A percentile compares a stretch with the other conserved stretches of the same genome.
Conservation (phyloP, 1,139 yeast species). For the Lodderomyces jiufengensis region DNA sequence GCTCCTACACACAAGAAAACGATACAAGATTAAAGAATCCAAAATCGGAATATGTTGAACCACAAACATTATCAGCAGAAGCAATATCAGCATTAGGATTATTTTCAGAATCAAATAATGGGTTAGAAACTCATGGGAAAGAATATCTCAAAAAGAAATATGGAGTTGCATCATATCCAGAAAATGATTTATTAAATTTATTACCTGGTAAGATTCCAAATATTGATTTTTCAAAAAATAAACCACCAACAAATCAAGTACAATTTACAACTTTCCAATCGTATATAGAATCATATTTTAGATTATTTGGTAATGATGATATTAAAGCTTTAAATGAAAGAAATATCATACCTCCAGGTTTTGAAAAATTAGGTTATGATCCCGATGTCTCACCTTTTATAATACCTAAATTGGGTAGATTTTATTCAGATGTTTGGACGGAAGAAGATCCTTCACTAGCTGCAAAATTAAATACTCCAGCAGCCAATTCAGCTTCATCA, state of each 20-base stretch:
- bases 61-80: constrained; percentile 68
- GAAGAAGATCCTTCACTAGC: constrained; percentile 65
- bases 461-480: constrained; percentile 37
- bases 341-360: constrained; percentile 50
- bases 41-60: constrained; percentile 69
- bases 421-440: constrained; percentile 80
- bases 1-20: constrained; percentile 45
- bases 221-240: constrained; percentile 77
- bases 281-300: constrained; percentile 80
- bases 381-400: constrained; percentile 64
- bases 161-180: constrained; percentile 89
- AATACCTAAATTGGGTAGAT: constrained; percentile 82
- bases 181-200: constrained; percentile 64
- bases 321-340: constrained; percentile 66
- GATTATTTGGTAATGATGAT: constrained; percentile 78
- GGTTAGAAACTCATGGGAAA: constrained; percentile 57
- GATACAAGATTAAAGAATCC: constrained; percentile 70
- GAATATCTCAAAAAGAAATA: constrained; percentile 73
- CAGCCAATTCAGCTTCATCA: constrained; percentile 33
- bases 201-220: constrained; percentile 89
- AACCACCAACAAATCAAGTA: constrained; percentile 83
- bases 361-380: constrained; percentile 51
- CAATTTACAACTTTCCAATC: constrained; percentile 86
- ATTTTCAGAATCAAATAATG: constrained; percentile 57
- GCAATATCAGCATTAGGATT: constrained; percentile 64